These are phyloP conservation scores for Phialophora expanda DNA, from an alignment of 2,329 filamentous ascomycete species.

Conservation along the genomic window DNA sequence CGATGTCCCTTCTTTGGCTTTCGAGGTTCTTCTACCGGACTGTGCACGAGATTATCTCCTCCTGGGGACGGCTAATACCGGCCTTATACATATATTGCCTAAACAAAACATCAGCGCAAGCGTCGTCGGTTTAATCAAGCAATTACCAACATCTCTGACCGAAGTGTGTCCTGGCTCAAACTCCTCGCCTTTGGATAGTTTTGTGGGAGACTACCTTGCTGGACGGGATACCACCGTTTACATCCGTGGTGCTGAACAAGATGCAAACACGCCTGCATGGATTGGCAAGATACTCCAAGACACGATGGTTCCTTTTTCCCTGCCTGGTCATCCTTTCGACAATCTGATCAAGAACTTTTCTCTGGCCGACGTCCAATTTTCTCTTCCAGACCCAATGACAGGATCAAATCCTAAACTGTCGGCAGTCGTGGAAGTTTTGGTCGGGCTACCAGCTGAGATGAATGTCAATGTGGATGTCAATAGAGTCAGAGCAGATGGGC, in stretches of 20 bases:
- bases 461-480: conserved; percentile 83
- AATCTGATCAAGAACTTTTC: conserved; percentile 87
- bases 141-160: conserved; percentile 75
- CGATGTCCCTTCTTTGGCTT: conserved; percentile 77
- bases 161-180: conserved; percentile 74
- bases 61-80: conserved; percentile 76
- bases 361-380: conserved; percentile 82
- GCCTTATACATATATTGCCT: conserved; percentile 69
- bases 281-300: conserved; percentile 78
- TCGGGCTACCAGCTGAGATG: conserved; percentile 81
- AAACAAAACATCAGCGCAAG: conserved; percentile 70
- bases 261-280: conserved; percentile 77
- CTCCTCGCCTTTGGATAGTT: conserved; percentile 80
- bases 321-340: conserved; percentile 81
- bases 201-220: conserved; percentile 80
- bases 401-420: conserved; percentile 80
- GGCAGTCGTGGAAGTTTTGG: conserved; percentile 78
- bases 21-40: conserved; percentile 83
- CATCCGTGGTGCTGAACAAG: conserved; percentile 75
- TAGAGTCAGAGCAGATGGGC: conserved; percentile 74
- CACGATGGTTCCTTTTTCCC: conserved; percentile 80
- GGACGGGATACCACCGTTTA: conserved; percentile 80
- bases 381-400: conserved; percentile 78
- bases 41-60: conserved; percentile 75
- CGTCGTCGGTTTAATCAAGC: conserved; percentile 72